Conservation (phyloP, 345 rosid species). For the Boechera divaricarpa region DNA sequence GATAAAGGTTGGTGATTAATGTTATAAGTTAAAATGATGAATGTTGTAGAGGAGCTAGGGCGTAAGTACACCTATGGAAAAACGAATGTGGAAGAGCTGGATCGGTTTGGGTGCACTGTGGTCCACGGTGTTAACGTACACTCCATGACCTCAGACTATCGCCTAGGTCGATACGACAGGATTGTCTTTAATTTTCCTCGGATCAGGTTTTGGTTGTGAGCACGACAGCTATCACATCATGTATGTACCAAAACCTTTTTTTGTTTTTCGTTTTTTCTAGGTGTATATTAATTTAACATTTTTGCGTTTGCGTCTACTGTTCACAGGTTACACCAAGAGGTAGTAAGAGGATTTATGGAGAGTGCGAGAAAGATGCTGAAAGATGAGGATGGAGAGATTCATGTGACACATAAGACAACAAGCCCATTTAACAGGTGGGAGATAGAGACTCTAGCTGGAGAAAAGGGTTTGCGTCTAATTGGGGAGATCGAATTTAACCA, state of each 20-base stretch:
- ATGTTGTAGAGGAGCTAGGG: neutral
- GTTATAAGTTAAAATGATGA: neutral
- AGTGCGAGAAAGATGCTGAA: neutral
- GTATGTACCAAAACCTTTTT: too few relatives aligned
- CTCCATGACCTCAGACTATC: neutral
- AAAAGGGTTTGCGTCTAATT: neutral
- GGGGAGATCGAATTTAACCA: neutral
- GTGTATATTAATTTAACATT: too few relatives aligned
- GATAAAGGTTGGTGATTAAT: neutral
- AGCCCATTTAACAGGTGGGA: neutral
- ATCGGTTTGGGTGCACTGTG: slow-evolving; percentile 4
- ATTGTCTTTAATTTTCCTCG: neutral
- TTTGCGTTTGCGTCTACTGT: too few relatives aligned
- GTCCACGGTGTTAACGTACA: neutral
- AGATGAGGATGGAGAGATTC: slow-evolving; percentile 5
- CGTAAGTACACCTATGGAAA: neutral
- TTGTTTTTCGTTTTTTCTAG: too few relatives aligned
- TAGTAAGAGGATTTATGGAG: neutral
- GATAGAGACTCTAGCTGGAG: neutral
- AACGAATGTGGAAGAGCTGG: neutral
- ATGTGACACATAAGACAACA: neutral
- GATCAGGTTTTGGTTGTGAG: neutral
- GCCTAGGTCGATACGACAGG: neutral
- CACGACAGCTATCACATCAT: too few relatives aligned
- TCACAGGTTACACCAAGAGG: neutral